Percentiles rank a stretch among this genome's conserved stretches.
Conservation (phyloP, 148 eudicot genomes). For the Camellia granthamiana region DNA sequence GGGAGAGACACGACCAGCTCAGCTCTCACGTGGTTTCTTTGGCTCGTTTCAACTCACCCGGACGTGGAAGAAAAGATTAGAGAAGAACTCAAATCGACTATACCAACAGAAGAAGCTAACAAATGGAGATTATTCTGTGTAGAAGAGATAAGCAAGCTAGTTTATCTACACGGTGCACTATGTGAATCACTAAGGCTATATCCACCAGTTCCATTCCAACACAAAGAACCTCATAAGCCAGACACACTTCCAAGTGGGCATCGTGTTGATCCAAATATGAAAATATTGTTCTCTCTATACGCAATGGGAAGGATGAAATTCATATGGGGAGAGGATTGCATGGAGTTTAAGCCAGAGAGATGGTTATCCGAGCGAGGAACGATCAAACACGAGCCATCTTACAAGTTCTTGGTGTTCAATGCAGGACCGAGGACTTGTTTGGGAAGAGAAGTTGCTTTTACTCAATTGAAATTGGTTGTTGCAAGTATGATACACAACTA, state of each 20-base stretch:
- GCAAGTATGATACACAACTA: conserved; percentile 47
- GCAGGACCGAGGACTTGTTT: conserved; percentile 48
- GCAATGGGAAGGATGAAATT: conserved; percentile 42
- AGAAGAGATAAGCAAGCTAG: conserved; percentile 25
- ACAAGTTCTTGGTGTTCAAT: conserved; percentile 39
- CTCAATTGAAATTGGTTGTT: conserved; percentile 45
- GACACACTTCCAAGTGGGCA: conserved; percentile 45
- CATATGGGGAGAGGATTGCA: conserved; percentile 32
- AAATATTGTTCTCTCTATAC: conserved; percentile 32
- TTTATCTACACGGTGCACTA: conserved; percentile 36
- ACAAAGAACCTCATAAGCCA: conserved; percentile 34
- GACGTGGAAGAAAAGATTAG: conserved; percentile 27
- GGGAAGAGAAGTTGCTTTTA: conserved; percentile 42
- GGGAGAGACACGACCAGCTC: conserved; percentile 51
- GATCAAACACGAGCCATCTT: conserved; percentile 39
- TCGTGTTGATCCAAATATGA: conserved; percentile 31
- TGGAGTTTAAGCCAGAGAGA: conserved; percentile 30
- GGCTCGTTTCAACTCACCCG: conserved; percentile 39
- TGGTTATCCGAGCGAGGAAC: conserved; percentile 39
- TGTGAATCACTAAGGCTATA: conserved; percentile 38
- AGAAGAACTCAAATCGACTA: conserved; percentile 25
- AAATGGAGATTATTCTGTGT: conserved; percentile 12
- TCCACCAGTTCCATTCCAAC: conserved; percentile 45
- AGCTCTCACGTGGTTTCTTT: conserved; percentile 43
- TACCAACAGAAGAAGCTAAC: conserved; percentile 4